Percentiles rank a stretch among this genome's conserved stretches.
These are phyloP conservation scores for Astragalus glycyphyllos DNA, from an alignment of 306 rosid genomes.

Conservation along the genomic window DNA sequence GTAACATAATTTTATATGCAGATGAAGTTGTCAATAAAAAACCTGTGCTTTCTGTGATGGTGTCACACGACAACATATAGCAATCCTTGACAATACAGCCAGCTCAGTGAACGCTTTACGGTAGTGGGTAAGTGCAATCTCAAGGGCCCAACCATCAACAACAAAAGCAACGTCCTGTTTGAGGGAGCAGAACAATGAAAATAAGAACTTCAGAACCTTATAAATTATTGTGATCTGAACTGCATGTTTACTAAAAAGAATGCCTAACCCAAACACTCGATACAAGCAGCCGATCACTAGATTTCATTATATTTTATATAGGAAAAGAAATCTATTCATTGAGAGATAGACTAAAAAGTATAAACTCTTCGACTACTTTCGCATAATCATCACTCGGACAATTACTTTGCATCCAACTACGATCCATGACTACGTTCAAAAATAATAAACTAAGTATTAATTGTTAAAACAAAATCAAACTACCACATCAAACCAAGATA, in stretches of 20 bases:
- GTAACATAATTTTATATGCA: slow-evolving; percentile 25
- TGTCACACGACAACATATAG: slow-evolving; percentile 97
- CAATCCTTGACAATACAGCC: slow-evolving; percentile 96
- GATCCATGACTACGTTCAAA: no score
- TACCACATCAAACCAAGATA: no score
- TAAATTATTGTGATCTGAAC: no score
- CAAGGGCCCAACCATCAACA: slow-evolving; percentile 99
- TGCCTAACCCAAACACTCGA: slow-evolving; percentile 30
- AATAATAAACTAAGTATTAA: no score
- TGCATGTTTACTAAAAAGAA: slow-evolving; percentile 6
- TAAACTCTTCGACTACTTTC: no score
- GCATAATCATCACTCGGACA: no score
- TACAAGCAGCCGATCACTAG: slow-evolving; percentile 33
- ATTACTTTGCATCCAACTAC: no score
- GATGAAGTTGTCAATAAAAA: slow-evolving; percentile 22
- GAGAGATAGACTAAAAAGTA: slow-evolving; percentile 22
- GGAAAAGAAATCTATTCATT: slow-evolving; percentile 13
- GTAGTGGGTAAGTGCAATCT: slow-evolving; percentile 85
- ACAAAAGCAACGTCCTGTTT: slow-evolving; percentile 92
- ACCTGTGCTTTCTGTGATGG: slow-evolving; percentile 99
- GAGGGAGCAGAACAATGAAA: slow-evolving; percentile 27
- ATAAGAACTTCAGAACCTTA: slow-evolving; percentile 32
- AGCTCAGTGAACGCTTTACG: slow-evolving; percentile 91
- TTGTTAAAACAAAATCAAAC: no score
- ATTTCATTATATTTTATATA: slow-evolving; percentile 24